Conservation (phyloP, 441 rosid genomes). For the Omphalea diandra region DNA sequence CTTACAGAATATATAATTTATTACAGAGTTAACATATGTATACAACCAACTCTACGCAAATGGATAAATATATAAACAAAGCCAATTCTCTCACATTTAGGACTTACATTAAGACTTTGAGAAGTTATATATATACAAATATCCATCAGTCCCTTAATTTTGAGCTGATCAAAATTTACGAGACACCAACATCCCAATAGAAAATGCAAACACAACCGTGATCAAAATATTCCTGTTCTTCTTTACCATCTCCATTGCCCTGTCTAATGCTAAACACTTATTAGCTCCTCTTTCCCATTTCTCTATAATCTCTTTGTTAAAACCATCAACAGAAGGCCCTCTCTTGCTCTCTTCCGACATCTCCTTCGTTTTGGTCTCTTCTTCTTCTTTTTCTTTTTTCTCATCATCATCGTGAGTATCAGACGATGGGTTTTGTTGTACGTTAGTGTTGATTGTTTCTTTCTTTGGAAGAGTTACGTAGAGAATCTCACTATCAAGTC, state of each 20-base stretch:
- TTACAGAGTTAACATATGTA: too few species aligned
- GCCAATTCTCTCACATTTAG: too few species aligned
- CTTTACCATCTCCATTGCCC: conserved; percentile 27
- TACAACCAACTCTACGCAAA: too few species aligned
- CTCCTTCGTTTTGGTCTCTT: too few species aligned
- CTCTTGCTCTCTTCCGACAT: not conserved
- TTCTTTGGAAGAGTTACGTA: conserved; percentile 42
- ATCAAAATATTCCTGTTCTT: conserved; percentile 32
- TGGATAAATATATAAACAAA: too few species aligned
- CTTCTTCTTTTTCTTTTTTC: not conserved
- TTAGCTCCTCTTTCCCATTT: conserved; percentile 24
- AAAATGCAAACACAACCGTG: conserved; percentile 39
- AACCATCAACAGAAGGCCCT: not conserved
- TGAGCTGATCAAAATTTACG: conserved; percentile 20
- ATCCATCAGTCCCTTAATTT: too few species aligned
- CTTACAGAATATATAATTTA: too few species aligned
- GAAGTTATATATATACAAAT: too few species aligned
- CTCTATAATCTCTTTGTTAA: conserved; percentile 12
- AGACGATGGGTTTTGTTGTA: not conserved
- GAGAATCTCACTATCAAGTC: conserved; percentile 36
- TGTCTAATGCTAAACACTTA: conserved; percentile 16
- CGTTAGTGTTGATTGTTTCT: not conserved
- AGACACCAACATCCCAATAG: conserved; percentile 37
- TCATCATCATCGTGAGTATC: too few species aligned
- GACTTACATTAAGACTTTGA: too few species aligned